Conservation (phyloP, 495 filamentous ascomycete genomes). For the Tuber umbilicatum region DNA sequence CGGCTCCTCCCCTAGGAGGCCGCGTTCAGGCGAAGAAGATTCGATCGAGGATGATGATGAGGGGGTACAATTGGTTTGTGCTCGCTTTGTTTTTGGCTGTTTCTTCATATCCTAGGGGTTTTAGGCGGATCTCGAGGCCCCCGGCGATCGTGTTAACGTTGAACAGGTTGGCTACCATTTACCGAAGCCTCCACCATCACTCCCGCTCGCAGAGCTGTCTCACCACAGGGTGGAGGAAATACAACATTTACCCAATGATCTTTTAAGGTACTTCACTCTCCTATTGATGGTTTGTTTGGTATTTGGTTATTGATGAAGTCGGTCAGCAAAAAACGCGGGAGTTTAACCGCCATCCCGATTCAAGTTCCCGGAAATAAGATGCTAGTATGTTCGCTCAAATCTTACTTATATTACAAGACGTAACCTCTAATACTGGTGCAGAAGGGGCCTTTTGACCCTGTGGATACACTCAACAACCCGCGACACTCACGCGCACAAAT, state of each 20-base stretch:
- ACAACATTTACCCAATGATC: not conserved
- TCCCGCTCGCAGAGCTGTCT: not conserved
- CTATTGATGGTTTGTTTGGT: not conserved
- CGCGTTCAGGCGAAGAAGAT: not conserved
- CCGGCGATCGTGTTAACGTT: not conserved
- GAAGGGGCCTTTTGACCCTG: not conserved
- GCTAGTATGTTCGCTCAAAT: not conserved
- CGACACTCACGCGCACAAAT: not conserved
- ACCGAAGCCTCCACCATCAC: not conserved
- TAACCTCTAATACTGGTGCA: not conserved
- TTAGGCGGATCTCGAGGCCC: not conserved
- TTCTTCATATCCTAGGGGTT: not conserved
- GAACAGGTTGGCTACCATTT: not conserved
- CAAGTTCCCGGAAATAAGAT: not conserved
- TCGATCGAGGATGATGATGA: not conserved
- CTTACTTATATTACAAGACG: not conserved
- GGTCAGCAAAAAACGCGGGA: not conserved
- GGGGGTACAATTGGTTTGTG: conserved; percentile 4
- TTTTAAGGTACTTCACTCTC: not conserved
- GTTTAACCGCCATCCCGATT: not conserved
- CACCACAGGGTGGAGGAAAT: not conserved
- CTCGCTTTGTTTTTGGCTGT: not conserved
- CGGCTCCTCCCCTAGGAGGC: not conserved
- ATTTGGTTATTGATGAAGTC: not conserved
- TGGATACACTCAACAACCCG: not conserved